Evolutionary conservation across 148 eudicot genomes (phyloP).

Genomic region (Heliamphora exappendiculata): DNA sequence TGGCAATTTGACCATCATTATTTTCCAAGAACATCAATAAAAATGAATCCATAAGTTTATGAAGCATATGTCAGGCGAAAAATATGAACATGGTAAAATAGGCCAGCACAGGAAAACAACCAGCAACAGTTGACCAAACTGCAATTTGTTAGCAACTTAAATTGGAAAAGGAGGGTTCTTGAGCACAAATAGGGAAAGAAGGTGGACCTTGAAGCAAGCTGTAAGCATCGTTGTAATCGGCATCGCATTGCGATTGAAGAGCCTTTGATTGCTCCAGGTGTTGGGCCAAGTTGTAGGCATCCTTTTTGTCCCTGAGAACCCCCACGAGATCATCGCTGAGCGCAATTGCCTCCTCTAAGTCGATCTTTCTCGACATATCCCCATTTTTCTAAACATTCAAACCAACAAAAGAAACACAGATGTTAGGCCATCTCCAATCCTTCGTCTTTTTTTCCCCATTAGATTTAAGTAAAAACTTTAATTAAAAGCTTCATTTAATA

Average conservation of each 20-base stretch:
- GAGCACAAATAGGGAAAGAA: neutral
- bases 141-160: neutral
- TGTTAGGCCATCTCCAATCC: no score
- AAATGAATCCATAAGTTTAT: neutral
- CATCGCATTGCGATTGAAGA: conserved; percentile 28
- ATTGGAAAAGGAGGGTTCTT: neutral
- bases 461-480: no score
- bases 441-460: no score
- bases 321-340: conserved; percentile 41
- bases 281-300: conserved; percentile 22
- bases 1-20: no score
- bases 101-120: no score
- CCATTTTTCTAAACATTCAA: no score
- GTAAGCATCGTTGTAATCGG: conserved; percentile 34
- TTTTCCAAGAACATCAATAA: neutral
- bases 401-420: no score
- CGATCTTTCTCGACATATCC: conserved; percentile 29
- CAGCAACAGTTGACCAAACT: neutral
- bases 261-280: conserved; percentile 26
- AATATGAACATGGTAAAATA: neutral
- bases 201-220: conserved; percentile 43
- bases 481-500: no score
- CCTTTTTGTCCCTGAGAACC: conserved; percentile 38
- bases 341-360: conserved; percentile 35
- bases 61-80: neutral